Evolutionary conservation across 2,329 filamentous ascomycete species (phyloP).

Genomic region (Alternaria gansuensis): DNA sequence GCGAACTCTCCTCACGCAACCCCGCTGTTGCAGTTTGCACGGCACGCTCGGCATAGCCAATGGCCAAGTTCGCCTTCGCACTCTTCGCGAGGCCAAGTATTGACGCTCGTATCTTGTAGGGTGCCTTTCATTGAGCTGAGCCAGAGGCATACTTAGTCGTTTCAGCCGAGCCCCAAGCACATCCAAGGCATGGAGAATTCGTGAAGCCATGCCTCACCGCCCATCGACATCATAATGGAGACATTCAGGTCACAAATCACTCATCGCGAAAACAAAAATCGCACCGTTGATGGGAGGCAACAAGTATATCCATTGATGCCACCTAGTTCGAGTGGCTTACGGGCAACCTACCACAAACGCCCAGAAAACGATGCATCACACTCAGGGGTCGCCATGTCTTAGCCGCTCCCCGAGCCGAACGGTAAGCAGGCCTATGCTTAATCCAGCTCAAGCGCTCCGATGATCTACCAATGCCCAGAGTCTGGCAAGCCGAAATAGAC

Average conservation of each 20-base stretch:
- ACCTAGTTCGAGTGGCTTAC: background rate
- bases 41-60: conserved; percentile 9
- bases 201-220: background rate
- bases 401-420: conserved; percentile 18
- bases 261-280: background rate
- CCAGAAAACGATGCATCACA: conserved; percentile 23
- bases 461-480: conserved; percentile 35
- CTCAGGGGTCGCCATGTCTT: conserved; percentile 22
- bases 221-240: background rate
- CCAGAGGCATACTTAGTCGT: conserved; percentile 12
- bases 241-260: background rate
- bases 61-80: conserved; percentile 14
- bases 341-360: conserved; percentile 19
- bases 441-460: conserved; percentile 16
- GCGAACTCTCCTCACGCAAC: conserved; percentile 7
- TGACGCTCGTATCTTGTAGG: conserved; percentile 26
- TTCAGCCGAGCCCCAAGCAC: conserved; percentile 20
- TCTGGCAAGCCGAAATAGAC: conserved; percentile 33
- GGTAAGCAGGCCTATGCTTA: conserved; percentile 13
- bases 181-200: conserved; percentile 7
- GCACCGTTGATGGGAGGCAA: conserved; percentile 3
- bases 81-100: conserved; percentile 27
- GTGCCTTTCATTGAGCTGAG: conserved; percentile 11
- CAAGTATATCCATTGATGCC: background rate
- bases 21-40: conserved; percentile 10